Base-by-base conservation (phyloP, 2,329 filamentous ascomycete genomes). In the Anthostomella pinea region DNA sequence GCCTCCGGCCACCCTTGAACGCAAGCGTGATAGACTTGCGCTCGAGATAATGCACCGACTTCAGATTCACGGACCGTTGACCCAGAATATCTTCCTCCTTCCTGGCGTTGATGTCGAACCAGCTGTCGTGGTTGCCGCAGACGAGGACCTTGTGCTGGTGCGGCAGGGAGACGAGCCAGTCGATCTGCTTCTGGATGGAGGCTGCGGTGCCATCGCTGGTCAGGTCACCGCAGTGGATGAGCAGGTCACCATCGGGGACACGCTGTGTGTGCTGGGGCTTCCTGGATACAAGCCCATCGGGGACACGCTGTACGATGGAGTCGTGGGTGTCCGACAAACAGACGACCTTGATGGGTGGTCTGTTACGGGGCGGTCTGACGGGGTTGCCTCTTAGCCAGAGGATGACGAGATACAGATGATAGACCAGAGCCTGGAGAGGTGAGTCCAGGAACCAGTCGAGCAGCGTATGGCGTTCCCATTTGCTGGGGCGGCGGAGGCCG, bases 321-420 rank as follows among this genome's bases (percentile, higher is more conserved):
- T 78, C 79, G 65, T 96, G 91, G 0, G 91, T 96, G 65, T 96
- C 91, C 8, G 88, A 91, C 46, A 96, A 79, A 64, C 87, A 95
- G 46, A 96, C 86, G 17, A 96, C 74, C 41, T 81, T 81, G 56
- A 96, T 77, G 6, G 77, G 66, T 1, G 67, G 68, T 38, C 67
- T 69, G 37, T 71, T 66, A 20, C 68, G 67, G 2, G 79, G 73
- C 8, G 81, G 77, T 11, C 60, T 68, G 49, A 80, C 77, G 1
- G 85, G 79, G 8, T 70, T 62, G 2, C 85, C 83, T 18, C 87
- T 84, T 3, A 95, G 73, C 51, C 70, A 68, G 22, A 84, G 74
- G 38, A 91, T 64, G 30, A 83, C 35, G 39, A 70, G 67, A 64
- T 90, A 86, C 41, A 87, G 55, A 25, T 75, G 68, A 41, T 75